Base-by-base conservation (phyloP, 1,139 yeast genomes). In the Ogataea hybrid region DNA sequence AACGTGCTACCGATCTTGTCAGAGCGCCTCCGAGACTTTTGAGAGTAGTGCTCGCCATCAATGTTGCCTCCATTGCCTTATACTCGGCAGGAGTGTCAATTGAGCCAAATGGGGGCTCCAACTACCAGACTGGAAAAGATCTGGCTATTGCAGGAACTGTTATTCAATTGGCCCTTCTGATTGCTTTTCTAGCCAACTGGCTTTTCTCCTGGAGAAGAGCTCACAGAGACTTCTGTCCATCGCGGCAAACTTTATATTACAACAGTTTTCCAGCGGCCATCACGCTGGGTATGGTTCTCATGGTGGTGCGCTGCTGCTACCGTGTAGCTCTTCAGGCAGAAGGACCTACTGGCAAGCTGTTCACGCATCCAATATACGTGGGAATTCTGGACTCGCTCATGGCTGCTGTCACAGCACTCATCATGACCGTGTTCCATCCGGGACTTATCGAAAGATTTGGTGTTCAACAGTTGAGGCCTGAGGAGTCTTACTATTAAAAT, bases 141-240 rank as follows among this genome's bases (percentile, higher is more conserved):
- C 68, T 82, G 41, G 84, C 88, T 82, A 77, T 87, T 50, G 95
- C 79, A 2, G 97, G 96, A 21, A 73, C 88, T 47, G 78, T 79
- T 0, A 68, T 85, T 52, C 96, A 89, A 65, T 87, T 86, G 9
- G 69, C 74, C 10, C 75, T 87, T n/a, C 84, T 88, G 84, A 52
- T 25, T 5, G 8, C 20, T 7, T 31, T 23, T 14, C 2, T 21
- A 15, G 9, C 14, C 14, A 10, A 2, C 12, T 37, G 31, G 31
- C 9, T 15, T 5, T 9, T 6, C 7, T 6, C 10, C 10, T 30
- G 30, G 25, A 11, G 5, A 15, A 16, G 4, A 16, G 18, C 23
- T 6, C 16, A 6, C 10, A 6, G 11, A 15, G 7, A 11, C 10
- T 11, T 30, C 7, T 17, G n/a, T n/a, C 25, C 32, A 6, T 10